These are phyloP conservation scores for Ceratobasidium sp. DNA, from an alignment of 1,284 basidiomycete genomes.

Conservation along the genomic window DNA sequence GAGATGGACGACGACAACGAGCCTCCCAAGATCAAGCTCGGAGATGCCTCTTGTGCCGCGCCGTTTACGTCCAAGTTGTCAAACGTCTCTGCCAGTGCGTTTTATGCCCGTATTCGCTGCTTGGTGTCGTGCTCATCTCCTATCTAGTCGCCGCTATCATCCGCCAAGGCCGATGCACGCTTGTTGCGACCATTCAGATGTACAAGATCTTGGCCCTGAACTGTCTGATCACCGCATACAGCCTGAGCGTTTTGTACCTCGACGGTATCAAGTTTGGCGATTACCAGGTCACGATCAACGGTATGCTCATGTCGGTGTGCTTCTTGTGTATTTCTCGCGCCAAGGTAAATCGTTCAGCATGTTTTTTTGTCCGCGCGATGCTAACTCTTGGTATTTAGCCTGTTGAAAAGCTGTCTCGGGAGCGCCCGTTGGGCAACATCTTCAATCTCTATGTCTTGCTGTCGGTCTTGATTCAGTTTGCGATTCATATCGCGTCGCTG, in stretches of 20 bases:
- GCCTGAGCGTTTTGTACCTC: constrained; percentile 92
- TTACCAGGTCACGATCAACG: constrained; percentile 91
- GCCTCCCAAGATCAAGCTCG: constrained; percentile 94
- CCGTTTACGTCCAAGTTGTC: constrained; percentile 96
- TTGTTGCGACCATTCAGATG: constrained; percentile 98
- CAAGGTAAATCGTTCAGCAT: constrained; percentile 65
- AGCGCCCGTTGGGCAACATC: constrained; percentile 91
- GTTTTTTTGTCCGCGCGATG: background rate
- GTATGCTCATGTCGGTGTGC: constrained; percentile 96
- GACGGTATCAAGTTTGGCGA: constrained; percentile 98
- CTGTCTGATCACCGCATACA: constrained; percentile 95
- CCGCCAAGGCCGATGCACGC: constrained; percentile 93
- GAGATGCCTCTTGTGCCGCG: constrained; percentile 94
- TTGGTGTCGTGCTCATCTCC: background rate
- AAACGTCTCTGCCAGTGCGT: constrained; percentile 89
- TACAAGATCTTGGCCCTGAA: constrained; percentile 98
- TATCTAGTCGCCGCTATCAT: constrained; percentile 88
- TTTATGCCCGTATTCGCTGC: background rate
- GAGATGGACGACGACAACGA: constrained; percentile 91
- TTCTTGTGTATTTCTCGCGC: constrained; percentile 96
- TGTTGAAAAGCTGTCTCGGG: constrained; percentile 82
- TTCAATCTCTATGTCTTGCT: constrained; percentile 94
- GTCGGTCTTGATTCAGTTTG: constrained; percentile 90
- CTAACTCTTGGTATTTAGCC: constrained; percentile 35
- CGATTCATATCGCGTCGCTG: constrained; percentile 85